Evolutionary conservation across 495 filamentous ascomycete genomes (phyloP).

Genomic region (Podospora bellae-mahoneyi): DNA sequence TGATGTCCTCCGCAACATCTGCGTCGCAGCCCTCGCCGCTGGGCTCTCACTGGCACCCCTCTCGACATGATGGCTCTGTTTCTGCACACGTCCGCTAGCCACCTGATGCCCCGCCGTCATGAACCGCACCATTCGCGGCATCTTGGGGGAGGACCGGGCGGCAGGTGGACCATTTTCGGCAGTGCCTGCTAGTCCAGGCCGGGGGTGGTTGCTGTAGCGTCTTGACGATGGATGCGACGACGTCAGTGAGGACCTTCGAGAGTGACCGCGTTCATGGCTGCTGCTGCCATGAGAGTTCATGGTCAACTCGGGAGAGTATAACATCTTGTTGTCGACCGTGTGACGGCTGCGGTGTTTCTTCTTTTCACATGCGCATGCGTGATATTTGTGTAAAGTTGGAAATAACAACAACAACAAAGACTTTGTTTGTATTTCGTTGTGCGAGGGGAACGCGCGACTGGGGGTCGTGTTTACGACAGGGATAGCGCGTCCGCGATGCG

Average conservation of each 20-base stretch:
- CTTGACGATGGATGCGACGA: not conserved
- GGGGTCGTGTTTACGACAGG: slow-evolving; percentile 6
- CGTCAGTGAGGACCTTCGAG: not conserved
- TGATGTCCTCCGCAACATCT: not conserved
- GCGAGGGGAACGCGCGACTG: slow-evolving; percentile 3
- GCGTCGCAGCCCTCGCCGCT: slow-evolving; percentile 2
- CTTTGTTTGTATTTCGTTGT: not conserved
- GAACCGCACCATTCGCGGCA: slow-evolving; percentile 3
- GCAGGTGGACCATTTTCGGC: not conserved
- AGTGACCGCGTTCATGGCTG: not conserved
- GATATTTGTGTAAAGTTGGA: slow-evolving; percentile 7
- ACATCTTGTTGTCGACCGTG: not conserved
- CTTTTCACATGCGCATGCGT: slow-evolving; percentile 1
- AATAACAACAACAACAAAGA: not conserved
- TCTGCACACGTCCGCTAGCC: not conserved
- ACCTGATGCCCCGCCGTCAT: not conserved
- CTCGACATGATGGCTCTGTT: not conserved
- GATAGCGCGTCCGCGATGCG: slow-evolving; percentile 4
- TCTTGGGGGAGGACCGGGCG: not conserved
- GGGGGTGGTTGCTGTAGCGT: not conserved
- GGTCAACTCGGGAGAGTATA: not conserved
- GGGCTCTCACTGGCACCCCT: not conserved
- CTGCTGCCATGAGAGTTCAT: not conserved
- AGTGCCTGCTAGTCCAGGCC: not conserved
- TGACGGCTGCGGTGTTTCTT: not conserved